phyloP scores from a whole-genome alignment of 176 grass and related monocot genomes.

The Oryza punctata region DNA sequence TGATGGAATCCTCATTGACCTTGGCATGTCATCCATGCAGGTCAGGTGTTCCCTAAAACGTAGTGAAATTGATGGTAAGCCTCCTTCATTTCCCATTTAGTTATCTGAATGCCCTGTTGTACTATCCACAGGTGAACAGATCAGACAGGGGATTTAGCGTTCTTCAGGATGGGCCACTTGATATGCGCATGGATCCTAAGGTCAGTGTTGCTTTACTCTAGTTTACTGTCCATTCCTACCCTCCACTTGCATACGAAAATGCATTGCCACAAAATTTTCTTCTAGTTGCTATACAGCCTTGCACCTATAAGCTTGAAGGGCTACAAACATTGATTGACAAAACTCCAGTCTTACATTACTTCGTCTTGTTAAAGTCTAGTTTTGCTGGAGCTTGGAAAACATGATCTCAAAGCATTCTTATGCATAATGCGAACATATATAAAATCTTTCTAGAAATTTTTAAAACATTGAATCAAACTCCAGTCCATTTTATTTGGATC shows the following conservation, averaged over 20 bases:
- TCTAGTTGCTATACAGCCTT: not conserved
- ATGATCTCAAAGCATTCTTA: not conserved
- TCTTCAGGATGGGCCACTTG: slow-evolving; percentile 74
- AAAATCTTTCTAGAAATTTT: not conserved
- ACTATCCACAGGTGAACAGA: slow-evolving; percentile 53
- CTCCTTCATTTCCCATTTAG: not conserved
- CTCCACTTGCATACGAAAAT: not conserved
- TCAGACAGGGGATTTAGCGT: slow-evolving; percentile 81
- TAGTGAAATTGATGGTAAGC: not conserved
- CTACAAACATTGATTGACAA: not conserved
- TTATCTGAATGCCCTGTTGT: not conserved
- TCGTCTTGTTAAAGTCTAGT: not conserved
- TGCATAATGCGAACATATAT: not conserved
- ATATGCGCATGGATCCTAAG: slow-evolving; percentile 98
- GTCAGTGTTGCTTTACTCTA: slow-evolving; percentile 40
- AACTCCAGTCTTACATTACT: not conserved
- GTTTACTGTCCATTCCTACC: not conserved
- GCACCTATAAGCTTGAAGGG: not conserved
- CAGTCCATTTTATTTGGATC: not conserved
- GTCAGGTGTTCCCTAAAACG: slow-evolving; percentile 13
- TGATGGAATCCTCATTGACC: slow-evolving; percentile 80
- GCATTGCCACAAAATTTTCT: not conserved
- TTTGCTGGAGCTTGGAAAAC: not conserved
- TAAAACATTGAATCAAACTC: not conserved
- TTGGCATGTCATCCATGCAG: slow-evolving; percentile 98